These are phyloP conservation scores for Penicillium brevicompactum DNA, from an alignment of 2,329 filamentous ascomycete genomes.

Conservation along the genomic window DNA sequence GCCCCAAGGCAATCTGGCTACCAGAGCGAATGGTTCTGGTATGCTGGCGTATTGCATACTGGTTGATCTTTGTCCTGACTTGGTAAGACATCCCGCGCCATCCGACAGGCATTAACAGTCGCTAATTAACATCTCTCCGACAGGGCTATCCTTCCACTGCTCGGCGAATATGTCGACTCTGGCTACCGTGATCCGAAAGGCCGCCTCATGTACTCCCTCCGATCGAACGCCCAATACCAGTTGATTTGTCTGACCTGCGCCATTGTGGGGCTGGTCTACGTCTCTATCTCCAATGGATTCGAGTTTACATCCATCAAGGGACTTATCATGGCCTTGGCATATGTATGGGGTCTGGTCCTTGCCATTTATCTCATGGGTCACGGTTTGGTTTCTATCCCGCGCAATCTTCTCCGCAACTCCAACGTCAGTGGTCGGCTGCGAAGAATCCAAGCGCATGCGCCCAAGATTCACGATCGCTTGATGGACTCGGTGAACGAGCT, in stretches of 20 bases:
- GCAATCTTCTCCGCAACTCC: constrained; percentile 76
- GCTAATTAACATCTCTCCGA: constrained; percentile 6
- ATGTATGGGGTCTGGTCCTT: constrained; percentile 87
- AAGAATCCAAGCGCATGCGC: constrained; percentile 75
- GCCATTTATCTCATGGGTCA: constrained; percentile 99
- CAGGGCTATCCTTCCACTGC: constrained; percentile 86
- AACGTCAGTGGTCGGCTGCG: constrained; percentile 74
- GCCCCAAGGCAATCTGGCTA: constrained; percentile 82
- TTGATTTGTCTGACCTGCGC: constrained; percentile 73
- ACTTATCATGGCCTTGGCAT: constrained; percentile 88
- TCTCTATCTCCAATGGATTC: constrained; percentile 77
- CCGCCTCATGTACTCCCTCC: constrained; percentile 79
- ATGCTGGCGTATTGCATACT: constrained; percentile 93
- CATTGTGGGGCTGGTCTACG: constrained; percentile 75
- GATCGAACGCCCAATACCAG: constrained; percentile 87
- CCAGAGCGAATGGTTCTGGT: constrained; percentile 76
- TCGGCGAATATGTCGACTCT: constrained; percentile 92
- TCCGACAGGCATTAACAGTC: neutral
- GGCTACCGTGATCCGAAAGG: constrained; percentile 86
- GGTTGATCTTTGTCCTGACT: constrained; percentile 92
- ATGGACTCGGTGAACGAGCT: constrained; percentile 79
- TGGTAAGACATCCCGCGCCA: constrained; percentile 61
- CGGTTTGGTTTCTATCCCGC: constrained; percentile 86
- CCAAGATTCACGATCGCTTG: constrained; percentile 81
- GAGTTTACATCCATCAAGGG: constrained; percentile 74